Evolutionary conservation across 108 stramenopile species (phyloP), one percentile per base, ranked within the genome.

Genomic region (Schizochytrium sp.): DNA sequence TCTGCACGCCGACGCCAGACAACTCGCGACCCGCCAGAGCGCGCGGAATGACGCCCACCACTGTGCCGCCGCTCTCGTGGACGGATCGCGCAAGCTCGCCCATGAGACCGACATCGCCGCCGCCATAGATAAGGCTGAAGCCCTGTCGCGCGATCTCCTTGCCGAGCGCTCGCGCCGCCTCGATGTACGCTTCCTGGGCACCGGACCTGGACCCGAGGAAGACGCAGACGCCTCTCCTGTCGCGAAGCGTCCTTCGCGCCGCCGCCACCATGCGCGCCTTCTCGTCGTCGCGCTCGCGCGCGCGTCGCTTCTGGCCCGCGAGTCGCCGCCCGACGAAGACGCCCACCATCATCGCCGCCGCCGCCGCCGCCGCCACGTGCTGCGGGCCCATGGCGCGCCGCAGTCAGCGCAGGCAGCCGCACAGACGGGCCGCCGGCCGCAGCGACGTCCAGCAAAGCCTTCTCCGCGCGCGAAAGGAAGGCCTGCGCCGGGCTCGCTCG

Each of bases 41-140:
- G 18, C 57, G 28, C 5, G 89, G 89, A 58, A 89, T 89, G 58
- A 89, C 76, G 4, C 89, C 89, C 1, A 41, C 23, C 12, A 87
- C 51, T 0, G 5, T n/a, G 5, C 89, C 89, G 16, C 89, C 89
- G 18, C 28, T 69, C 21, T 44, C 51, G 60, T 76, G 71, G 21
- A 87, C 76, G 12, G 47, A 43, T 58, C 76, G 76, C 2, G 76
- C 44, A 25, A 89, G 18, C 28, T 19, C 45, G 44, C 89, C 89
- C 89, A 89, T 89, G n/a, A 89, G 47, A 10, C 89, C 89, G 29
- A 87, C 51, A 44, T 89, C 72, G 12, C 89, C 89, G 43, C 89
- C 89, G 28, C 89, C 89, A 44, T 88, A 89, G 18, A 89, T 57
- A 87, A 89, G 55, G 5, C 43, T 69, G 16, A 57, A 25, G 12